Percentiles rank a stretch among this genome's conserved stretches.
phyloP scores from a whole-genome alignment of 345 rosid genomes.

The Sisymbrium irio region DNA sequence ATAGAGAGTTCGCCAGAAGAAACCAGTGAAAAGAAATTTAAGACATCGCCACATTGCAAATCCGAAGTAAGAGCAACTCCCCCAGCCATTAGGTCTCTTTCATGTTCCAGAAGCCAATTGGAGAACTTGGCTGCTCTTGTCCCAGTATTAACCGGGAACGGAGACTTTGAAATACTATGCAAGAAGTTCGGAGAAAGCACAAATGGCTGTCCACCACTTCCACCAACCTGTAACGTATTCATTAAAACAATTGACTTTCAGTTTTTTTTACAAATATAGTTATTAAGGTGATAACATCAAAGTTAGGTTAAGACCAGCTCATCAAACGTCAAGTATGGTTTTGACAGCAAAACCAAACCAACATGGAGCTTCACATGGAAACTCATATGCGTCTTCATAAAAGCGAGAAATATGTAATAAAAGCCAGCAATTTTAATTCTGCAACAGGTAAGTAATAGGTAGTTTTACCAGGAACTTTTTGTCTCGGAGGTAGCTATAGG shows the following conservation, averaged over 20 bases:
- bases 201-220: slow-evolving; percentile 73
- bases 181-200: slow-evolving; percentile 76
- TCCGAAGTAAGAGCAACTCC: slow-evolving; percentile 56
- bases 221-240: slow-evolving; percentile 69
- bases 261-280: slow-evolving; percentile 2
- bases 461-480: slow-evolving; percentile 71
- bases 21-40: slow-evolving; percentile 70
- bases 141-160: slow-evolving; percentile 78
- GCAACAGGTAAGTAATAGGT: slow-evolving; percentile 6
- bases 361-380: slow-evolving; percentile 14
- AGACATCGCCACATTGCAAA: slow-evolving; percentile 90
- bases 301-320: background rate
- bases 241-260: slow-evolving; percentile 15
- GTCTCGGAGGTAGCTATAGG: slow-evolving; percentile 89
- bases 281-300: slow-evolving; percentile 2
- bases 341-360: background rate
- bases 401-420: background rate
- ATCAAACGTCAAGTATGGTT: slow-evolving; percentile 15
- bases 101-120: slow-evolving; percentile 59
- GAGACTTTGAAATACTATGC: slow-evolving; percentile 68
- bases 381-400: slow-evolving; percentile 17
- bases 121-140: slow-evolving; percentile 77
- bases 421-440: slow-evolving; percentile 8
- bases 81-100: slow-evolving; percentile 55
- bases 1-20: slow-evolving; percentile 72